These are phyloP conservation scores for Orbilia oligospora DNA, from an alignment of 2,329 filamentous ascomycete genomes.

Conservation along the genomic window DNA sequence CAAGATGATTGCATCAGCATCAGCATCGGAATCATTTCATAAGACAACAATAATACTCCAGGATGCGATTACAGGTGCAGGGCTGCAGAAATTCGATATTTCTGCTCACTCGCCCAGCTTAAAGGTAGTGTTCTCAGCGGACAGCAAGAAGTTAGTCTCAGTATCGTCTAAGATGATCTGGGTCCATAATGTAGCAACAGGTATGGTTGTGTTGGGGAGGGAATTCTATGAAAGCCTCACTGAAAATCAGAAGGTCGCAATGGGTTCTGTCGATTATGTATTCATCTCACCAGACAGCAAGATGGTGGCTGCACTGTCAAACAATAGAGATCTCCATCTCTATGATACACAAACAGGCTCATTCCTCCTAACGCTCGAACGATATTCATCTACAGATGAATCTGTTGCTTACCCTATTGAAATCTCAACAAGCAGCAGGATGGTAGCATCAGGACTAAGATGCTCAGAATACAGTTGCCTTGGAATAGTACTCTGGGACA, in stretches of 20 bases:
- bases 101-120: not conserved
- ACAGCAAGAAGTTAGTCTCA: constrained; percentile 11
- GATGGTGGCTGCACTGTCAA: not conserved
- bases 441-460: not conserved
- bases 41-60: not conserved
- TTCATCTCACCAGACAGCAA: constrained; percentile 8
- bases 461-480: too few species aligned
- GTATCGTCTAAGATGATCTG: constrained; percentile 6
- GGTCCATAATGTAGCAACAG: not conserved
- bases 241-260: too few species aligned
- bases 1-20: constrained; percentile 15
- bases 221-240: not conserved
- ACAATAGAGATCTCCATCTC: not conserved
- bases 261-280: not conserved
- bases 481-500: not conserved
- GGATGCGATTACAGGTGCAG: not conserved
- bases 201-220: not conserved
- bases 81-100: not conserved
- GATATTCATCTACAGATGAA: too few species aligned
- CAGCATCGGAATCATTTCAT: too few species aligned
- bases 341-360: not conserved
- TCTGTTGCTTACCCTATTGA: too few species aligned
- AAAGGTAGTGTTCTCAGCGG: not conserved
- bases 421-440: not conserved
- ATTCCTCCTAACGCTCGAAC: not conserved